Evolutionary conservation across 805 yeast genomes (phyloP).

Genomic region (Candida andamanensis): DNA sequence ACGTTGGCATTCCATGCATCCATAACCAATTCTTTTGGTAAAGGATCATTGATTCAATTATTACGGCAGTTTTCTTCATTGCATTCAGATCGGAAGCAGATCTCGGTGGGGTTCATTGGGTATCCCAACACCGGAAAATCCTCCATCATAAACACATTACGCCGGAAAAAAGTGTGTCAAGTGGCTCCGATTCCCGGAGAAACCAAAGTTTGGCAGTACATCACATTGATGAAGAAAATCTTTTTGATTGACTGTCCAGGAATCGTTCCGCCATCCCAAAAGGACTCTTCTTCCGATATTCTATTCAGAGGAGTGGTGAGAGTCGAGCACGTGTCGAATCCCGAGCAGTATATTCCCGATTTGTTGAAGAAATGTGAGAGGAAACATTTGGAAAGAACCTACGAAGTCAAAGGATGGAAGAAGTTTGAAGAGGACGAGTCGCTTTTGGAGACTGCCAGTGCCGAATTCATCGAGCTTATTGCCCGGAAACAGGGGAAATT

Average conservation of each 20-base stretch:
- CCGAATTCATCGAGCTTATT: slow-evolving; percentile 79
- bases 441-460: slow-evolving; percentile 40
- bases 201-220: slow-evolving; percentile 98
- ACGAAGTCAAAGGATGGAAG: slow-evolving; percentile 88
- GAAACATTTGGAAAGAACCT: slow-evolving; percentile 90
- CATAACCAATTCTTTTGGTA: slow-evolving; percentile 94
- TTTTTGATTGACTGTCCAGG: slow-evolving; percentile 98
- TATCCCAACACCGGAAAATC: slow-evolving; percentile 99
- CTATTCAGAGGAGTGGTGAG: slow-evolving; percentile 95
- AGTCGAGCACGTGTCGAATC: slow-evolving; percentile 94
- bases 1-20: slow-evolving; percentile 98
- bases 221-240: slow-evolving; percentile 92
- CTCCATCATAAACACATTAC: slow-evolving; percentile 86
- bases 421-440: slow-evolving; percentile 41
- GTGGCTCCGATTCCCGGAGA: slow-evolving; percentile 99
- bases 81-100: slow-evolving; percentile 91
- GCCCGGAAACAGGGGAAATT: slow-evolving; percentile 93
- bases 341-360: slow-evolving; percentile 93
- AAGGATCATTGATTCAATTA: slow-evolving; percentile 90
- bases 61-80: slow-evolving; percentile 87
- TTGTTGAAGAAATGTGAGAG: slow-evolving; percentile 78
- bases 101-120: slow-evolving; percentile 95
- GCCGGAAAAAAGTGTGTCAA: slow-evolving; percentile 91
- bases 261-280: slow-evolving; percentile 91
- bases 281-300: slow-evolving; percentile 87